A percentile compares a stretch with the other conserved stretches of the same genome.
Evolutionary conservation across 441 rosid genomes (phyloP).

Genomic region (Viola pubescens): DNA sequence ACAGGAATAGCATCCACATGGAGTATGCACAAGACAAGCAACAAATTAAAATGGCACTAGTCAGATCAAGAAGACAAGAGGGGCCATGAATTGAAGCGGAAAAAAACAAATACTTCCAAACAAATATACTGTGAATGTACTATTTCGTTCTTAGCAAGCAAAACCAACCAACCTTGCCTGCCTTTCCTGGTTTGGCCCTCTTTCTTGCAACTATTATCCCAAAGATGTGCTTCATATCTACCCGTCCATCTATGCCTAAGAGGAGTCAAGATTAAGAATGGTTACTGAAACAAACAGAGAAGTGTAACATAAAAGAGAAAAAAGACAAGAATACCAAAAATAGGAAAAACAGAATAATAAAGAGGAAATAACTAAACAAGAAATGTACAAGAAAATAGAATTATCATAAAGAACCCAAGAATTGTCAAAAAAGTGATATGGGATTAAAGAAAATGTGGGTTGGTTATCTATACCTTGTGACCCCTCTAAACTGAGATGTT

Average conservation of each 20-base stretch:
- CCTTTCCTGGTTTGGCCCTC: slow-evolving; percentile 99
- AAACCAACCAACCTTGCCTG: slow-evolving; percentile 69
- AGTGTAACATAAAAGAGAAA: background rate
- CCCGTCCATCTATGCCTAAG: slow-evolving; percentile 91
- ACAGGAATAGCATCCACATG: slow-evolving; percentile 30
- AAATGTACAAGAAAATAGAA: background rate
- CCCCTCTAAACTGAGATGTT: slow-evolving; percentile 97
- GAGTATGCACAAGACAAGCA: slow-evolving; percentile 27
- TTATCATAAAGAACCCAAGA: background rate
- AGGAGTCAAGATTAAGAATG: background rate
- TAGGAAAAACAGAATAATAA: background rate
- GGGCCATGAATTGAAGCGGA: slow-evolving; percentile 15
- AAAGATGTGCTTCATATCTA: slow-evolving; percentile 93
- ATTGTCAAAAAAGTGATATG: background rate
- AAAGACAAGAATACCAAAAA: background rate
- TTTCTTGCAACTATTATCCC: slow-evolving; percentile 97
- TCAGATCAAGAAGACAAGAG: slow-evolving; percentile 24
- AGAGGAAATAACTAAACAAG: slow-evolving; percentile 1
- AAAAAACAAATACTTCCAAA: slow-evolving; percentile 26
- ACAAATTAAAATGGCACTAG: slow-evolving; percentile 11
- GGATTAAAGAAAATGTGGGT: background rate
- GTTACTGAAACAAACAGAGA: background rate
- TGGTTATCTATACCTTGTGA: slow-evolving; percentile 52
- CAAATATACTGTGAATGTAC: slow-evolving; percentile 2
- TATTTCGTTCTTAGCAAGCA: slow-evolving; percentile 2